phyloP scores from a whole-genome alignment of 2,329 filamentous ascomycete genomes.

The Amphichorda felina region DNA sequence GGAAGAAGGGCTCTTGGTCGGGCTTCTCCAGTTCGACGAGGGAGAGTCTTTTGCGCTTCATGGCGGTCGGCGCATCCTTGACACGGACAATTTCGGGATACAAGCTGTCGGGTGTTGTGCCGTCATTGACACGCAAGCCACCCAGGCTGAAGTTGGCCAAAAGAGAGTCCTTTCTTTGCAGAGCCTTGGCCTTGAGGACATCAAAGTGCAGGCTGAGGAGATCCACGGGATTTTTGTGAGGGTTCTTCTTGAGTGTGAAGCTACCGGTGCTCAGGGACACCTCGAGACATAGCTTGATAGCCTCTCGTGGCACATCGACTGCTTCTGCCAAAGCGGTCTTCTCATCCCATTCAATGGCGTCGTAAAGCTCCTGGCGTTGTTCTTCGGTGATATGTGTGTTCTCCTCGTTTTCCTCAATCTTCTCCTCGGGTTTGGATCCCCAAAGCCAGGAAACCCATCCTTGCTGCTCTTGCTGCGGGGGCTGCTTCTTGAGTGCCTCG shows the following conservation, averaged over 20 bases:
- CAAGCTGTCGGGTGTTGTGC: conserved; percentile 80
- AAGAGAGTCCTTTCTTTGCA: conserved; percentile 85
- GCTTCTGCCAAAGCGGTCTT: conserved; percentile 81
- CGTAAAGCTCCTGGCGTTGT: conserved; percentile 91
- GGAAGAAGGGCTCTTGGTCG: conserved; percentile 65
- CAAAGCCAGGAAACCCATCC: conserved; percentile 90
- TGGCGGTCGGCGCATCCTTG: conserved; percentile 62
- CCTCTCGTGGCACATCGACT: conserved; percentile 82
- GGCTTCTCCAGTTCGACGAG: conserved; percentile 38
- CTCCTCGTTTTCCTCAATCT: conserved; percentile 50
- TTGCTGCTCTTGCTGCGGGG: conserved; percentile 52
- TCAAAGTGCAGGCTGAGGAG: conserved; percentile 90
- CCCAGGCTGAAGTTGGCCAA: conserved; percentile 83
- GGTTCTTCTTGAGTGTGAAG: conserved; percentile 79
- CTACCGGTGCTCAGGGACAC: conserved; percentile 90
- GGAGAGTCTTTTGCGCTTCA: conserved; percentile 35
- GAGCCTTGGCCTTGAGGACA: conserved; percentile 78
- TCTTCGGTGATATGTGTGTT: conserved; percentile 87
- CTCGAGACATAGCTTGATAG: conserved; percentile 85
- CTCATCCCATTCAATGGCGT: conserved; percentile 97
- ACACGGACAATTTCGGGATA: conserved; percentile 94
- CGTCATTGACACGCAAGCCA: conserved; percentile 88
- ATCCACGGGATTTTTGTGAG: conserved; percentile 50
- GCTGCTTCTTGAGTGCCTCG: conserved; percentile 60
- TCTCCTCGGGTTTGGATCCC: conserved; percentile 59